A percentile compares a stretch with the other conserved stretches of the same genome.
phyloP scores from a whole-genome alignment of 345 rosid genomes.

The Salix exigua region DNA sequence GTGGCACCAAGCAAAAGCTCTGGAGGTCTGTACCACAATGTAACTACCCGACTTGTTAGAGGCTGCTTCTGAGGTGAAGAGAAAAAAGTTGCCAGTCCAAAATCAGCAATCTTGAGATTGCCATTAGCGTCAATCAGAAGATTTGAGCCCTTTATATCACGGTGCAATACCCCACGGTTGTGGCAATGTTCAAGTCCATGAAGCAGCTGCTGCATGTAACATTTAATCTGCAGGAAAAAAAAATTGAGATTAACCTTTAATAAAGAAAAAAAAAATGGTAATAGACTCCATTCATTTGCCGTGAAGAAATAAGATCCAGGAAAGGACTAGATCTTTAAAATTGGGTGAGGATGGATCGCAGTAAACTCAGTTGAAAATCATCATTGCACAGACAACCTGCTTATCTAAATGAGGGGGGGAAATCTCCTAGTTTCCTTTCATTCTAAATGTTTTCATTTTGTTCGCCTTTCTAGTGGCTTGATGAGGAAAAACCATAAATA shows the following conservation, averaged over 20 bases:
- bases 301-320: not conserved
- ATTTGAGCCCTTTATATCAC: constrained; percentile 70
- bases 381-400: not conserved
- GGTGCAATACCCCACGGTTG: constrained; percentile 56
- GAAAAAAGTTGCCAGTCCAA: constrained; percentile 55
- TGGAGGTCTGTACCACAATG: constrained; percentile 72
- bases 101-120: constrained; percentile 64
- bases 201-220: constrained; percentile 62
- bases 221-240: constrained; percentile 47
- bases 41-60: constrained; percentile 67
- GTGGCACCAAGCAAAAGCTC: constrained; percentile 65
- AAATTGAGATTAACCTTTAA: not conserved
- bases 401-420: not conserved
- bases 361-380: not conserved
- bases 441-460: not conserved
- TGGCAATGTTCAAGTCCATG: constrained; percentile 64
- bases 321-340: not conserved
- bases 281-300: not conserved
- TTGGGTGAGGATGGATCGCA: not conserved
- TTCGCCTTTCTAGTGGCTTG: not conserved
- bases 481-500: not conserved
- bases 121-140: constrained; percentile 48
- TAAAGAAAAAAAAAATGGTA: not conserved
- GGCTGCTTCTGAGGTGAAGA: constrained; percentile 40
- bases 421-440: not conserved